Percentiles rank a stretch among this genome's conserved stretches.
Conservation (phyloP, 129 eudicot species). For the Centaurea solstitialis region DNA sequence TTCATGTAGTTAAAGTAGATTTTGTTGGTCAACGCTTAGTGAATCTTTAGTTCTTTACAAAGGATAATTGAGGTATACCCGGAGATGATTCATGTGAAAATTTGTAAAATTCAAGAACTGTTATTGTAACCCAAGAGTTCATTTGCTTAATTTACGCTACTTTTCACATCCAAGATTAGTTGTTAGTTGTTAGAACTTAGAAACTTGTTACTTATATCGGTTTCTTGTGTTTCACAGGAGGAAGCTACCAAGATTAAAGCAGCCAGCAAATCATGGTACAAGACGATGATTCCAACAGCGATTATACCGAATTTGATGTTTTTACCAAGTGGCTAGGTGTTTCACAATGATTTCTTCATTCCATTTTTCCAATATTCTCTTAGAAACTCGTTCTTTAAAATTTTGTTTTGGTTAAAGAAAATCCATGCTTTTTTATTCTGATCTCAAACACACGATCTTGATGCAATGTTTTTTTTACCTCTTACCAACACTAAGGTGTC, state of each 20-base stretch:
- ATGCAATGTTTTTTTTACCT: neutral
- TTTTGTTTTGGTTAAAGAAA: neutral
- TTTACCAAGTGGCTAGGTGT: slow-evolving; percentile 79
- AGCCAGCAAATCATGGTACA: slow-evolving; percentile 66
- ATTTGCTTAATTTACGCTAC: neutral
- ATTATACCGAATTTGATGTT: slow-evolving; percentile 67
- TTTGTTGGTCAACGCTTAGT: neutral
- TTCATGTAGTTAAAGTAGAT: neutral
- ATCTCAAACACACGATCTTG: neutral
- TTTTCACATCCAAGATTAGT: neutral
- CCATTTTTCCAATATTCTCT: neutral
- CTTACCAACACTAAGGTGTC: neutral
- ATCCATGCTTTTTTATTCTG: neutral
- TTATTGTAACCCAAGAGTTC: neutral
- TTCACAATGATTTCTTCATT: slow-evolving; percentile 46
- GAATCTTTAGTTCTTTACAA: neutral
- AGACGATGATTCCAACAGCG: slow-evolving; percentile 71
- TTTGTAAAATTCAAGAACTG: neutral
- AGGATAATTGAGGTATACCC: neutral
- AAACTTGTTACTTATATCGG: neutral
- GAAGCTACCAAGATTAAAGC: slow-evolving; percentile 59
- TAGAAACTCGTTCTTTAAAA: neutral
- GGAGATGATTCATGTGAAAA: neutral
- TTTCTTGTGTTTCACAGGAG: slow-evolving; percentile 40
- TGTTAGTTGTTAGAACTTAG: neutral